phyloP scores from a whole-genome alignment of 768 basidiomycete genomes.

The Kwoniella botswanensis region DNA sequence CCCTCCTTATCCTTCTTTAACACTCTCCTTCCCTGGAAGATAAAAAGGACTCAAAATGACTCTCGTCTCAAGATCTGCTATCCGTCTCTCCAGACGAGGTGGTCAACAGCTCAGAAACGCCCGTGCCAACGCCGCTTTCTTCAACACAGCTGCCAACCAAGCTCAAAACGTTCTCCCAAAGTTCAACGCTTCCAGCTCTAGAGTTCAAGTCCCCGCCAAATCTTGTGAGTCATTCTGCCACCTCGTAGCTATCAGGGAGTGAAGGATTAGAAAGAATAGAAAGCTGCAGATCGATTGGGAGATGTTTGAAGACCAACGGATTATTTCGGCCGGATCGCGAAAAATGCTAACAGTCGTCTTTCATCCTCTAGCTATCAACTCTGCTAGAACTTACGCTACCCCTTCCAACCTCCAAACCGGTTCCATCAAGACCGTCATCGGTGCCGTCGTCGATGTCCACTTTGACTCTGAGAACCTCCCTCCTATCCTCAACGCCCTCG shows the following conservation, averaged over 20 bases:
- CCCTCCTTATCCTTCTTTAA: constrained; percentile 17
- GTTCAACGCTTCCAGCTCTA: constrained; percentile 35
- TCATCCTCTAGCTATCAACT: constrained; percentile 24
- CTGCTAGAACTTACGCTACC: constrained; percentile 82
- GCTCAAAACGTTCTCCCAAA: constrained; percentile 46
- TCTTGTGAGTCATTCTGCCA: constrained; percentile 32
- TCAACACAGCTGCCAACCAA: constrained; percentile 53
- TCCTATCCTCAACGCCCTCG: constrained; percentile 97
- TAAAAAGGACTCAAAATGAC: constrained; percentile 43
- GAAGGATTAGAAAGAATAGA: constrained; percentile 1
- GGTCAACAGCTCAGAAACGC: constrained; percentile 50
- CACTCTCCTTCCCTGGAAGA: constrained; percentile 18
- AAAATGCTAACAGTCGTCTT: constrained; percentile 2
- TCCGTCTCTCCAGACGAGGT: constrained; percentile 56
- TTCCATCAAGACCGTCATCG: constrained; percentile 96
- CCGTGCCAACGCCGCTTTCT: constrained; percentile 55
- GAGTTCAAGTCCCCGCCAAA: constrained; percentile 36
- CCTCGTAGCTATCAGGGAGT: not conserved
- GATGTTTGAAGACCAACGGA: not conserved
- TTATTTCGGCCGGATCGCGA: constrained; percentile 20
- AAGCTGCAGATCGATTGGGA: not conserved
- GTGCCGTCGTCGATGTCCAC: constrained; percentile 99
- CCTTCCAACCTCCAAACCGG: constrained; percentile 77
- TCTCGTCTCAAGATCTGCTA: constrained; percentile 56
- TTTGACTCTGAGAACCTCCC: constrained; percentile 94